phyloP scores from a whole-genome alignment of 1,284 basidiomycete genomes.

The Rhodotorula sp. region DNA sequence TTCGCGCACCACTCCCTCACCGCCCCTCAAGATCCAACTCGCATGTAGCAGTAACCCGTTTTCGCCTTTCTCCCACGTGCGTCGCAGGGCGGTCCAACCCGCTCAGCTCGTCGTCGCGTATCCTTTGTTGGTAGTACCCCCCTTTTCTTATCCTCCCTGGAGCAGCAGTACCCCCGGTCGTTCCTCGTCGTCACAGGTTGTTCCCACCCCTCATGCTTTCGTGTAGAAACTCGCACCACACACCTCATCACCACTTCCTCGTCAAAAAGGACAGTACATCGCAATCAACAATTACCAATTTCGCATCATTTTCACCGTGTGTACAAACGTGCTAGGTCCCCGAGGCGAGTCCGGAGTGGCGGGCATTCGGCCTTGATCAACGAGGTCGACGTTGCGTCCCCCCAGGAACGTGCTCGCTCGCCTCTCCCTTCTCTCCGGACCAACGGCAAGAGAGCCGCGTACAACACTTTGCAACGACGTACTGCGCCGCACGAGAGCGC shows the following conservation, averaged over 20 bases:
- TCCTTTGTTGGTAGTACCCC: background rate
- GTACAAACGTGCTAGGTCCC: too few relatives aligned
- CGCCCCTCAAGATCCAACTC: background rate
- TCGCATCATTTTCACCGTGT: background rate
- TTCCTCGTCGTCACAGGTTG: background rate
- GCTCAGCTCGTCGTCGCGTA: background rate
- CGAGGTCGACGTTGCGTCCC: too few relatives aligned
- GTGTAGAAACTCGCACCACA: background rate
- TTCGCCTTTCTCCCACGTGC: background rate
- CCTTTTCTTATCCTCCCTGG: background rate
- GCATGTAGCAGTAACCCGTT: background rate
- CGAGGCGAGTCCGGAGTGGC: too few relatives aligned
- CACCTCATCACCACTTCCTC: background rate
- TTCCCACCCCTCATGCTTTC: background rate
- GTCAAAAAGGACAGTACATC: background rate
- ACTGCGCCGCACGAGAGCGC: background rate
- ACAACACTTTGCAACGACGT: background rate
- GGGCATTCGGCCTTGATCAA: too few relatives aligned
- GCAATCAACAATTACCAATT: background rate
- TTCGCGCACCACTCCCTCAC: background rate
- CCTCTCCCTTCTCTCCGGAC: too few relatives aligned
- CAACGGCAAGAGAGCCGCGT: too few relatives aligned
- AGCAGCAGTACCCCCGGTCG: slow-evolving; percentile 1
- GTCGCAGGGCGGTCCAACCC: background rate
- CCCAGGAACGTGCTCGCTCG: too few relatives aligned